A percentile compares a stretch with the other conserved stretches of the same genome.
phyloP scores from a whole-genome alignment of 2,329 filamentous ascomycete genomes.

The Claviceps arundinis region DNA sequence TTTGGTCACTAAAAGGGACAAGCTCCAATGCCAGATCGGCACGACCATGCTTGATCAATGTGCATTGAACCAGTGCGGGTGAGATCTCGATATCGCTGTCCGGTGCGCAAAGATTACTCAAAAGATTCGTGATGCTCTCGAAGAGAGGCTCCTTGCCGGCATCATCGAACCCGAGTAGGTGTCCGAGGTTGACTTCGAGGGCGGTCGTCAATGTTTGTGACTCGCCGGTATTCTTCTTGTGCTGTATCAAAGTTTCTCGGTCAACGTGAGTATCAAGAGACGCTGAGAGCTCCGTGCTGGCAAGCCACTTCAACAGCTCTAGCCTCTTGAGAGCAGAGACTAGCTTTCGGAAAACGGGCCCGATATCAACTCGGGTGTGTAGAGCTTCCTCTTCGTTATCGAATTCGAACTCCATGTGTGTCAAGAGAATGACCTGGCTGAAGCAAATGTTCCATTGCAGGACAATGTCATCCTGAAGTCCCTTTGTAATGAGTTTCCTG shows the following conservation, averaged over 20 bases:
- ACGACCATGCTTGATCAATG: conserved; percentile 44
- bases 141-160: conserved; percentile 36
- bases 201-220: conserved; percentile 43
- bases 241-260: conserved; percentile 17
- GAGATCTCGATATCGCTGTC: conserved; percentile 54
- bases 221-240: conserved; percentile 32
- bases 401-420: conserved; percentile 76
- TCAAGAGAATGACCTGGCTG: conserved; percentile 67
- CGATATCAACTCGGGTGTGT: conserved; percentile 48
- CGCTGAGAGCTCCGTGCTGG: conserved; percentile 42
- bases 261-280: conserved; percentile 26
- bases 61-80: conserved; percentile 47
- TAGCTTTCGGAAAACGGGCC: conserved; percentile 55
- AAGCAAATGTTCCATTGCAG: conserved; percentile 63
- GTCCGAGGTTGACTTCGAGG: conserved; percentile 45
- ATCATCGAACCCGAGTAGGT: conserved; percentile 49
- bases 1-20: conserved; percentile 39
- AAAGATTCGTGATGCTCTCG: conserved; percentile 51
- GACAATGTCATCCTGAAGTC: conserved; percentile 65
- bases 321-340: conserved; percentile 58
- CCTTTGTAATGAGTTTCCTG: conserved; percentile 57
- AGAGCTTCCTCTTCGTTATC: conserved; percentile 58
- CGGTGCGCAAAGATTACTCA: conserved; percentile 50
- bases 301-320: conserved; percentile 60
- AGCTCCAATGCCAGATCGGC: conserved; percentile 48